Percentiles rank a stretch among this genome's conserved stretches.
phyloP scores from a whole-genome alignment of 2,329 filamentous ascomycete species.

The Penicillium sp. region DNA sequence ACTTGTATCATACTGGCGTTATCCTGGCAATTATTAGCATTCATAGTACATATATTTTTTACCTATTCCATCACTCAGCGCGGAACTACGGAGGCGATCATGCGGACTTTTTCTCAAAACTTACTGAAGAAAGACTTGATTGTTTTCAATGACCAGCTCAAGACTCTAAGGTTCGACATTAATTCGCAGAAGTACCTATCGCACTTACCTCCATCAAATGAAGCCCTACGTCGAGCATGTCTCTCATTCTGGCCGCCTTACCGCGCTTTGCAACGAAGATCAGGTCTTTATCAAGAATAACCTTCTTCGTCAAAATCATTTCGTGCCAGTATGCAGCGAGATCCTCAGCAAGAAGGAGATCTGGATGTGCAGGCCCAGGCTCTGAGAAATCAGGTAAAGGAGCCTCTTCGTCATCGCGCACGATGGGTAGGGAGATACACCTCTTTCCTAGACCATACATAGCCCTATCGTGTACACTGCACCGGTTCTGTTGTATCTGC shows the following conservation, averaged over 20 bases:
- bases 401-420: not conserved
- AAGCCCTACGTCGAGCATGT: conserved; percentile 2
- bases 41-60: not conserved
- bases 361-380: not conserved
- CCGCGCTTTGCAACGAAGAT: not conserved
- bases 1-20: conserved; percentile 9
- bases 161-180: not conserved
- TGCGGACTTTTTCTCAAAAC: too few species aligned
- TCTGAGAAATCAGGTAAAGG: not conserved
- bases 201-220: not conserved
- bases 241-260: not conserved
- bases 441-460: not conserved
- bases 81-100: too few species aligned
- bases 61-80: not conserved
- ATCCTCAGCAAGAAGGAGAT: not conserved
- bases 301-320: not conserved
- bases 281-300: not conserved
- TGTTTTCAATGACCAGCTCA: too few species aligned
- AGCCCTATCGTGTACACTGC: not conserved
- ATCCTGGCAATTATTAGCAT: not conserved
- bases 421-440: conserved; percentile 1
- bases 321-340: not conserved
- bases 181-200: too few species aligned
- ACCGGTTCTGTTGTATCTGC: not conserved
- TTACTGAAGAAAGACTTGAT: too few species aligned